Evolutionary conservation across 2,329 filamentous ascomycete genomes (phyloP).

Genomic region (Chaetoscypha palmicola): DNA sequence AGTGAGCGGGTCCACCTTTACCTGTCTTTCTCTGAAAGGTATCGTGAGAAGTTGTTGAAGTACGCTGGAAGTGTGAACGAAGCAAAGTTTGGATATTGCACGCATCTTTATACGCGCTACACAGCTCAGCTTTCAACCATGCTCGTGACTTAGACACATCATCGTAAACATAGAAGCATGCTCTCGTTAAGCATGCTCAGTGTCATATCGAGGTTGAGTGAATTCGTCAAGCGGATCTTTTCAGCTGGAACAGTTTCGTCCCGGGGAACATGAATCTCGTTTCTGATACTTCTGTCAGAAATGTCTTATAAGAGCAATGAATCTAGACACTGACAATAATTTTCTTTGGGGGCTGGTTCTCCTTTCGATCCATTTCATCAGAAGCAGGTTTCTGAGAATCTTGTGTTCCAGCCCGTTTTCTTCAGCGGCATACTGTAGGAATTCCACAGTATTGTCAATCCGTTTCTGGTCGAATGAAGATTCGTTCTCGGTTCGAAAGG

Average conservation of each 20-base stretch:
- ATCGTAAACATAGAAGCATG: constrained; percentile 57
- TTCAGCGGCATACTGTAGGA: constrained; percentile 57
- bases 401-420: constrained; percentile 63
- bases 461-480: constrained; percentile 42
- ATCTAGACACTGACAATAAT: background rate
- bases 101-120: no score
- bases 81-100: no score
- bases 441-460: constrained; percentile 61
- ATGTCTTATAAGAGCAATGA: background rate
- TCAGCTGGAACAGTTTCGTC: no score
- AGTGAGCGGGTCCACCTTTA: no score
- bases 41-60: no score
- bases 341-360: constrained; percentile 10
- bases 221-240: no score
- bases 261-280: no score
- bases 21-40: no score
- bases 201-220: constrained; percentile 63
- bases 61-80: no score
- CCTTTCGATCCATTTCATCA: constrained; percentile 32
- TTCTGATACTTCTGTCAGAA: no score
- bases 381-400: constrained; percentile 62
- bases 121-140: background rate
- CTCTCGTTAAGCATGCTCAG: constrained; percentile 67
- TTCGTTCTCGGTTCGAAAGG: constrained; percentile 46
- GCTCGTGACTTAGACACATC: background rate